Evolutionary conservation across 225 moss, liverwort and hornwort species (phyloP).

Genomic region (Thuidium tamariscinum): DNA sequence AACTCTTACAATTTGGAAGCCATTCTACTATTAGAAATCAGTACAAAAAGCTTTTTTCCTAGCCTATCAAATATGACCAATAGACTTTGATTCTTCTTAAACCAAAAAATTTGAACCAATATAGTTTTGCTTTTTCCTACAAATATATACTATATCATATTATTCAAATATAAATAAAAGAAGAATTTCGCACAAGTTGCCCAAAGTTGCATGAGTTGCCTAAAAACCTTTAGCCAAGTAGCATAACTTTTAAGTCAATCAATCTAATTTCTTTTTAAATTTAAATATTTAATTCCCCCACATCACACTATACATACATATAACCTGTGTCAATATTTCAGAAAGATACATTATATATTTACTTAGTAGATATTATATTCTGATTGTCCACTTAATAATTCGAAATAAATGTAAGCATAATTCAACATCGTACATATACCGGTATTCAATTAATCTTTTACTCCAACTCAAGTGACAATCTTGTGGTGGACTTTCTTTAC

Average conservation of each 20-base stretch:
- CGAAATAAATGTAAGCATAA: not conserved
- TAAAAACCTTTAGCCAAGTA: not conserved
- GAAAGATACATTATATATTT: not conserved
- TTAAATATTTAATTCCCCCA: no score
- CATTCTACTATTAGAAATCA: not conserved
- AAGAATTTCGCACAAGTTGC: not conserved
- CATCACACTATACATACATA: not conserved
- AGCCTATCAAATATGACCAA: not conserved
- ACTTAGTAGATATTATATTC: not conserved
- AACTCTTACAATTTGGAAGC: no score
- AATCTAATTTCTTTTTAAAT: no score
- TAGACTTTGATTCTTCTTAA: not conserved
- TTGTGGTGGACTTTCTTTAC: not conserved
- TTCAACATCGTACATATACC: not conserved
- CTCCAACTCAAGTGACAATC: not conserved
- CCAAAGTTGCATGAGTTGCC: accelerated
- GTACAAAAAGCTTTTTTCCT: accelerated
- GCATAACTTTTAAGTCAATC: not conserved
- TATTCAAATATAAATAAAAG: not conserved
- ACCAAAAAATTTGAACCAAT: not conserved
- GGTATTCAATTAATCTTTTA: not conserved
- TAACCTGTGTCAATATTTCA: not conserved
- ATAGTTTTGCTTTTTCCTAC: no score
- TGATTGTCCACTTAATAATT: no score
- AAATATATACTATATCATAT: not conserved